Base-by-base conservation (phyloP, 768 basidiomycete genomes). In the Amanita molliuscula region DNA sequence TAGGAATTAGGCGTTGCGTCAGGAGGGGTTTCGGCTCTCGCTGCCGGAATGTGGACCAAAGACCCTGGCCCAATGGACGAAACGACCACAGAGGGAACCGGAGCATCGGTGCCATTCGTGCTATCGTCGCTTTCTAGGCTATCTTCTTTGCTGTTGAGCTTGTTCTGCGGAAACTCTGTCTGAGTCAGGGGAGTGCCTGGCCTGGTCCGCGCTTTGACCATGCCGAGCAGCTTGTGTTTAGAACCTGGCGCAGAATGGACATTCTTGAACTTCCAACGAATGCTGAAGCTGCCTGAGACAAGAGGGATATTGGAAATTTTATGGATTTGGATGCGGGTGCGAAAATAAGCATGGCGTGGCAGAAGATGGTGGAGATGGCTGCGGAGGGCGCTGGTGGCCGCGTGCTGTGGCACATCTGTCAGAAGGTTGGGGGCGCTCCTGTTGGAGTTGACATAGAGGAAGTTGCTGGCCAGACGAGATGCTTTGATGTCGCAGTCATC, bases 301-400 rank as follows among this genome's bases (percentile, higher is more conserved):
- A 87, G 76, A 0, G 87, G 87, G 0, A 89, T 81, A 55, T 78
- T 82, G 16, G 76, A 71, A 18, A 89, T 73, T 55, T 86, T 77
- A 64, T 87, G 82, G 34, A 88, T 70, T 16, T 69, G 67, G 36
- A 88, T 59, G 9, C 70, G 68, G 25, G 79, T 76, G 48, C 77
- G 74, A 65, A 89, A 88, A 45, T 76, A 72, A 3, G 84, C 77
- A 58, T 87, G 82, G 34, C 74, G 70, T 9, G 82, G 80, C 6
- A 84, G 67, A 46, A 84, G 70, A 26, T 81, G 77, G 25, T 74
- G 72, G 1, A 84, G 65, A 47, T 81, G 81, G 0, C 77, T 73
- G 37, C 78, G 79, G n/a, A 84, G 55, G 7, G 71, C 70, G 11
- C 43, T 41, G 31, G 41, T n/a, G 15, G 34, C 42, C 6, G 29